Evolutionary conservation across 441 rosid species (phyloP).

Genomic region (Metrosideros polymorpha): DNA sequence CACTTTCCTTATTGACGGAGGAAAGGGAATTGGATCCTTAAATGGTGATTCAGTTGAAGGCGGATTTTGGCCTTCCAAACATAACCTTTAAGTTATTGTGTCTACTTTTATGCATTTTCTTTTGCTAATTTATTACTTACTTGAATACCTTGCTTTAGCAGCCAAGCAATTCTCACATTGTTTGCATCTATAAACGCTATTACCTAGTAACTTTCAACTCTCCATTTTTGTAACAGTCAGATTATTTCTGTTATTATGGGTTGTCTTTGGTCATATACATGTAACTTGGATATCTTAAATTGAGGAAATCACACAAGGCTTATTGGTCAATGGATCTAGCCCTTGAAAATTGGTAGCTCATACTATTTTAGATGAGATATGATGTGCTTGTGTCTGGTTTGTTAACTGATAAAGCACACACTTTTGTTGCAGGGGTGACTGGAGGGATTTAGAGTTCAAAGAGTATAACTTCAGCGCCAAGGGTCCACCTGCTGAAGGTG

Average conservation of each 20-base stretch:
- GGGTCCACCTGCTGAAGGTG: constrained; percentile 82
- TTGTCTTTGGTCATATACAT: not conserved
- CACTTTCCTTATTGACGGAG: not conserved
- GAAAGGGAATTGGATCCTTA: not conserved
- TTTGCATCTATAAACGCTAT: not conserved
- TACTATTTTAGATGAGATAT: not conserved
- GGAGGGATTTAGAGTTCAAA: constrained; percentile 87
- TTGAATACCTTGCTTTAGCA: not conserved
- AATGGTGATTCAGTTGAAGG: not conserved
- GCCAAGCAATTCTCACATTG: not conserved
- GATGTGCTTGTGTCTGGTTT: not conserved
- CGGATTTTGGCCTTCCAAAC: not conserved
- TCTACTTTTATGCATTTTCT: not conserved
- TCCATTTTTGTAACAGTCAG: not conserved
- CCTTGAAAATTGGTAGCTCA: not conserved
- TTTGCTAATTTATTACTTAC: not conserved
- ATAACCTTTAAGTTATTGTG: not conserved
- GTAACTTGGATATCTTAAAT: not conserved
- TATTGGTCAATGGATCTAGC: not conserved
- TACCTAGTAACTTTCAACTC: not conserved
- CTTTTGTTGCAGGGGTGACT: constrained; percentile 53
- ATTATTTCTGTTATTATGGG: not conserved
- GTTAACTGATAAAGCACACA: not conserved
- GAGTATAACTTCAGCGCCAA: constrained; percentile 85
- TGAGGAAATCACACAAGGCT: not conserved